These are phyloP conservation scores for Sclerotinia sclerotiorum DNA, from an alignment of 2,329 filamentous ascomycete species.

Conservation along the genomic window DNA sequence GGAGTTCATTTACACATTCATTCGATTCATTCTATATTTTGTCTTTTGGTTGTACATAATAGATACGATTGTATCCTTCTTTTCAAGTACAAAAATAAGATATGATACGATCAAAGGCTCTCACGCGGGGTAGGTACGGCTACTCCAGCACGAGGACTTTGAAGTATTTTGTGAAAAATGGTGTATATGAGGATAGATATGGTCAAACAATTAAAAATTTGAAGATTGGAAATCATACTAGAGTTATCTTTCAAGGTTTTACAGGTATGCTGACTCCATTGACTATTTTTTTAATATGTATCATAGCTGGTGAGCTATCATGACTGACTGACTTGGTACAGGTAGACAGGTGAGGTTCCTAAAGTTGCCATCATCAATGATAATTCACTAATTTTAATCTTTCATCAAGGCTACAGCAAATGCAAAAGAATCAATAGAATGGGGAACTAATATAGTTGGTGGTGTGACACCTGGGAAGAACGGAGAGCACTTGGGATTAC, in stretches of 20 bases:
- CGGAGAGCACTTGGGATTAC: slow-evolving; percentile 70
- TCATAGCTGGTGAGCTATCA: background rate
- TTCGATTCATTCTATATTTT: background rate
- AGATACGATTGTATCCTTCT: background rate
- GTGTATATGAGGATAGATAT: slow-evolving; percentile 30
- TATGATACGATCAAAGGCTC: slow-evolving; percentile 18
- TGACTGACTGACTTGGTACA: slow-evolving; percentile 10
- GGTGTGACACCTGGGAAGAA: slow-evolving; percentile 71
- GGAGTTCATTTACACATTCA: background rate
- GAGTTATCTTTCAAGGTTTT: slow-evolving; percentile 70
- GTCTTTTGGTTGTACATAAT: background rate
- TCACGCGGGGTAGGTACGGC: slow-evolving; percentile 28
- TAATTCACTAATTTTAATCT: background rate
- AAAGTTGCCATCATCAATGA: slow-evolving; percentile 25
- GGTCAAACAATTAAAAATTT: slow-evolving; percentile 63
- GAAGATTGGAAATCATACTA: slow-evolving; percentile 64
- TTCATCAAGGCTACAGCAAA: slow-evolving; percentile 66
- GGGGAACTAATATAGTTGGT: slow-evolving; percentile 78
- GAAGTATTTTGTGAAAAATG: slow-evolving; percentile 28
- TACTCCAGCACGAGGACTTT: slow-evolving; percentile 14
- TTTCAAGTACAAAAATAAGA: background rate
- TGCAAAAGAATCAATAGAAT: slow-evolving; percentile 71
- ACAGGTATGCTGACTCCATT: slow-evolving; percentile 53
- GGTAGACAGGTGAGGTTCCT: slow-evolving; percentile 36
- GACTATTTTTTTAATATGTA: background rate